Evolutionary conservation across 129 eudicot genomes (phyloP).

Genomic region (carrot (Daucus carota)): DNA sequence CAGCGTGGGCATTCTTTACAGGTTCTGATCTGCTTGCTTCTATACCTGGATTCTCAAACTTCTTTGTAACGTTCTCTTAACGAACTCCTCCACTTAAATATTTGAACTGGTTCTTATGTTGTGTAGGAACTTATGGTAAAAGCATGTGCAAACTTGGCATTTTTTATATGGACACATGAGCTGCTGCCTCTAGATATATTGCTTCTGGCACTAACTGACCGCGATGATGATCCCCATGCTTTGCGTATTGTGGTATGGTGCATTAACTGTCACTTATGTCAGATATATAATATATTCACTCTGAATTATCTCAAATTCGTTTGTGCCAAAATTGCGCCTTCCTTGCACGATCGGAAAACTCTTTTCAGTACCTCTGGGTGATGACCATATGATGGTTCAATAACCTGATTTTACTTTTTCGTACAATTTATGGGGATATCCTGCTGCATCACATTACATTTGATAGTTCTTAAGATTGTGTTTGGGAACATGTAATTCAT

Average conservation of each 20-base stretch:
- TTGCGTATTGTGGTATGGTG: constrained; percentile 74
- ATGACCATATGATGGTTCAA: neutral
- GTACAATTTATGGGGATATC: neutral
- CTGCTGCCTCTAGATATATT: constrained; percentile 88
- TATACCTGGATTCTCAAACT: neutral
- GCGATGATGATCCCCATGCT: constrained; percentile 98
- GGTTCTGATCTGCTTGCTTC: constrained; percentile 31
- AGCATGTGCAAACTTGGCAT: constrained; percentile 74
- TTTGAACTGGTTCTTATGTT: constrained; percentile 6
- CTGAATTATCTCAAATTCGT: neutral
- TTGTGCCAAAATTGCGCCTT: neutral
- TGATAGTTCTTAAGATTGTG: too few relatives aligned
- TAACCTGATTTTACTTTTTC: neutral
- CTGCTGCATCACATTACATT: neutral
- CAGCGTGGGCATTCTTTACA: constrained; percentile 84
- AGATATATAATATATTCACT: neutral
- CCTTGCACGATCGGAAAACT: neutral
- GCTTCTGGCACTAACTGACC: constrained; percentile 79
- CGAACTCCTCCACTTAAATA: neutral
- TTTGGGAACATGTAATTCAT: too few relatives aligned
- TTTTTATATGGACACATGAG: constrained; percentile 93
- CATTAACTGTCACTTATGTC: neutral
- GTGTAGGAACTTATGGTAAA: constrained; percentile 73
- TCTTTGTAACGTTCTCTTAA: neutral
- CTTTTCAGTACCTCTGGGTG: neutral